Evolutionary conservation across 768 basidiomycete genomes (phyloP).

Genomic region (Tulasnella sp.): DNA sequence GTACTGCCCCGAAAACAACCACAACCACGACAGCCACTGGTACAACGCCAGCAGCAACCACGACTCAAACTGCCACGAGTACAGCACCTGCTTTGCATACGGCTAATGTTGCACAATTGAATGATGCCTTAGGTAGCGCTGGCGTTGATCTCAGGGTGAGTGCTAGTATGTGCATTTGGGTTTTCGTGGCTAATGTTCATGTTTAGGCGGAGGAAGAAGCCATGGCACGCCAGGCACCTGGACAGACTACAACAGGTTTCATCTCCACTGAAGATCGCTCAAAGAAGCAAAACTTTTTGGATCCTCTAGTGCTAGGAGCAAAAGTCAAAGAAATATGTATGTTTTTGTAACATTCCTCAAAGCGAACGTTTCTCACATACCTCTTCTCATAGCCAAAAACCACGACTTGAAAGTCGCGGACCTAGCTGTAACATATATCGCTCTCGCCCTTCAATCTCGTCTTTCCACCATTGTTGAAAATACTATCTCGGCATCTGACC

Average conservation of each 20-base stretch:
- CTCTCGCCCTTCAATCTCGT: conserved; percentile 62
- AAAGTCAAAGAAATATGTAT: conserved; percentile 49
- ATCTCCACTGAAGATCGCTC: conserved; percentile 57
- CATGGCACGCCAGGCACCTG: conserved; percentile 38
- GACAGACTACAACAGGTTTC: conserved; percentile 23
- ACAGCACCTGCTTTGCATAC: conserved; percentile 14
- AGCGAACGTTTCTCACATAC: background rate
- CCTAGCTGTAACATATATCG: conserved; percentile 63
- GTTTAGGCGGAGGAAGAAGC: conserved; percentile 69
- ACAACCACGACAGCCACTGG: conserved; percentile 20
- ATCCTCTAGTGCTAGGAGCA: conserved; percentile 47
- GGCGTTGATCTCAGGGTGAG: conserved; percentile 72
- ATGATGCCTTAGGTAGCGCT: conserved; percentile 75
- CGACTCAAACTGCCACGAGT: conserved; percentile 20
- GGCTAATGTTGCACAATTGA: conserved; percentile 60
- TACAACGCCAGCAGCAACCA: conserved; percentile 18
- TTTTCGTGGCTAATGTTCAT: conserved; percentile 2
- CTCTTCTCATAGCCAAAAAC: conserved; percentile 33
- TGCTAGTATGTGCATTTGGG: conserved; percentile 10
- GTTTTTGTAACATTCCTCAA: background rate
- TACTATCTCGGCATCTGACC: conserved; percentile 54
- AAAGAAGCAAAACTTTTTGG: conserved; percentile 64
- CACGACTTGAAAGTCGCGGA: conserved; percentile 59
- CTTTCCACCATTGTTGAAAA: conserved; percentile 53
- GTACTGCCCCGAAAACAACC: conserved; percentile 20